These are phyloP conservation scores for Aschersonia sp. DNA, from an alignment of 2,329 filamentous ascomycete genomes.

Conservation along the genomic window DNA sequence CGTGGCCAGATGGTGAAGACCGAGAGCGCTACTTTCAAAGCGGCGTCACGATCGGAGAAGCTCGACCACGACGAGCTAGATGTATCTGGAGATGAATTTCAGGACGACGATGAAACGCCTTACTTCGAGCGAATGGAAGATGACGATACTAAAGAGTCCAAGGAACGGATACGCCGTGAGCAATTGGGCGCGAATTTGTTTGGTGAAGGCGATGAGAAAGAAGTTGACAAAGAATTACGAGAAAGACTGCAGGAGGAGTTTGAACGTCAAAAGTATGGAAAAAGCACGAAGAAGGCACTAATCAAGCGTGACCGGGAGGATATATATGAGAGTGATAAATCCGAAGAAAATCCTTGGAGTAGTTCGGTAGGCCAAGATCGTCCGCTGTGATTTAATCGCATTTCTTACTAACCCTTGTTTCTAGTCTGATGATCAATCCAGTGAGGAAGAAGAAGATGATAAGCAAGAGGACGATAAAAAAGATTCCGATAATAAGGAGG, in stretches of 20 bases:
- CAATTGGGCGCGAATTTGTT: conserved; percentile 84
- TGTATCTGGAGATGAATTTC: conserved; percentile 60
- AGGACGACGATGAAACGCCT: conserved; percentile 73
- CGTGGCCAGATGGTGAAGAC: conserved; percentile 47
- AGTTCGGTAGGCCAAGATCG: conserved; percentile 17
- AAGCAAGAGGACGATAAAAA: conserved; percentile 47
- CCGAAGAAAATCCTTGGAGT: conserved; percentile 26
- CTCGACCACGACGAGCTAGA: conserved; percentile 59
- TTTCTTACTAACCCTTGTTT: conserved; percentile 7
- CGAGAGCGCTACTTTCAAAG: conserved; percentile 51
- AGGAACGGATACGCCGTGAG: conserved; percentile 60
- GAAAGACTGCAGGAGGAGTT: conserved; percentile 56
- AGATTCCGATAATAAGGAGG: conserved; percentile 46
- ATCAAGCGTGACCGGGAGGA: conserved; percentile 75
- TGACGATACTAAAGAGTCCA: conserved; percentile 61
- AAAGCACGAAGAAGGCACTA: conserved; percentile 65
- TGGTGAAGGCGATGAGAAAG: conserved; percentile 50
- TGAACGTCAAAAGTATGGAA: conserved; percentile 56
- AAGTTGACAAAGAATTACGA: conserved; percentile 60
- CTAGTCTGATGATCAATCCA: conserved; percentile 35
- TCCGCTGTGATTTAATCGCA: not conserved
- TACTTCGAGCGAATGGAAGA: conserved; percentile 67
- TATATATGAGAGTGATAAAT: conserved; percentile 63
- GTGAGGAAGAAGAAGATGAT: conserved; percentile 19
- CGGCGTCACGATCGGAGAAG: conserved; percentile 45